phyloP scores from a whole-genome alignment of 1,284 basidiomycete species.

The Ustilago xerochloae region DNA sequence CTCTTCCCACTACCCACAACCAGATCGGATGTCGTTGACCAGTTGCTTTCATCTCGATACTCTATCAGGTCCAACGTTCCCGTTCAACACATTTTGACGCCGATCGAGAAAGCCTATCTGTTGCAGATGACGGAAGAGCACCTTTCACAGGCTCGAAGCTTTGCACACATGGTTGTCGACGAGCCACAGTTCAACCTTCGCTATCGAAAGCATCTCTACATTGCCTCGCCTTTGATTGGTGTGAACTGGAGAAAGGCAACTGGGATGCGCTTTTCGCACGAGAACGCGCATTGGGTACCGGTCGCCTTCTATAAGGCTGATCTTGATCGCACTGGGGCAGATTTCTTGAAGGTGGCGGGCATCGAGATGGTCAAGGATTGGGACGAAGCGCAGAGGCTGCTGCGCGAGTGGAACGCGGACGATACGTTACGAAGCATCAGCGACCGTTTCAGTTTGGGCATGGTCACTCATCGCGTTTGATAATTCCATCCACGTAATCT shows the following conservation, averaged over 20 bases:
- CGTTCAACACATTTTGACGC: neutral
- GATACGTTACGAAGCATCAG: slow-evolving; percentile 1
- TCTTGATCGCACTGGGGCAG: neutral
- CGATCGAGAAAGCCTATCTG: neutral
- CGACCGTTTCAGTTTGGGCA: neutral
- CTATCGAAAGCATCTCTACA: slow-evolving; percentile 8
- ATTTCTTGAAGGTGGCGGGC: slow-evolving; percentile 8
- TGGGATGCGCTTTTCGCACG: neutral
- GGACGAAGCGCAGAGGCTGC: slow-evolving; percentile 1
- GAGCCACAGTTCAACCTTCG: slow-evolving; percentile 17
- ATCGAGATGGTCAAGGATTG: slow-evolving; percentile 14
- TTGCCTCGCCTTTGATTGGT: slow-evolving; percentile 1
- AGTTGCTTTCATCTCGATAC: neutral
- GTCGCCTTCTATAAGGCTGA: slow-evolving; percentile 12
- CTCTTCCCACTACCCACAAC: neutral
- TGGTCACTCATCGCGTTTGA: neutral
- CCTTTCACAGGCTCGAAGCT: neutral
- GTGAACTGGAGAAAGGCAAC: slow-evolving; percentile 1
- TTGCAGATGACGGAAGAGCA: slow-evolving; percentile 3
- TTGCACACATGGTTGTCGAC: slow-evolving; percentile 6
- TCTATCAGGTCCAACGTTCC: neutral
- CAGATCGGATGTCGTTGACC: slow-evolving; percentile 1
- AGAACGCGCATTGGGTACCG: slow-evolving; percentile 3
- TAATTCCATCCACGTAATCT: too few species aligned
- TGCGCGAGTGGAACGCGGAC: neutral